Evolutionary conservation across 2,329 filamentous ascomycete genomes (phyloP).

Genomic region (Thielaviopsis euricoi): DNA sequence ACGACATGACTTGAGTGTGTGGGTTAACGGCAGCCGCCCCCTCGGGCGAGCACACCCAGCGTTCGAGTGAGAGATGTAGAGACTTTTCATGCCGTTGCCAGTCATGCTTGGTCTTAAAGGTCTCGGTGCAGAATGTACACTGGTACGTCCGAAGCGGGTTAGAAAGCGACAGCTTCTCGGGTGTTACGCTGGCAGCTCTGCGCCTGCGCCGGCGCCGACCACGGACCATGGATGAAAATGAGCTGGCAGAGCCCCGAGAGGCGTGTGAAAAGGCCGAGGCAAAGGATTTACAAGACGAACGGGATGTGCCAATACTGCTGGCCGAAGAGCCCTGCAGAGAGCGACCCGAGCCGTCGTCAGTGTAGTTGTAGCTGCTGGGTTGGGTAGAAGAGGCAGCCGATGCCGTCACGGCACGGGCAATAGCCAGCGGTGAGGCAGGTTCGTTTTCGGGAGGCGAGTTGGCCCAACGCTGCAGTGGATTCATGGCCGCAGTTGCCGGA

Average conservation of each 20-base stretch:
- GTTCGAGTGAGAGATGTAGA: constrained; percentile 45
- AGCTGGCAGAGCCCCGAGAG: constrained; percentile 40
- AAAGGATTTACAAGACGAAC: constrained; percentile 41
- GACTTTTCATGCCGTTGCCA: constrained; percentile 58
- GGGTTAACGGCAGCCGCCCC: constrained; percentile 39
- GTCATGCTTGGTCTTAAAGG: constrained; percentile 51
- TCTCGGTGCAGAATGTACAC: constrained; percentile 54
- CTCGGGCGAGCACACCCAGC: constrained; percentile 47
- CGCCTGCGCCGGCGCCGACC: constrained; percentile 34
- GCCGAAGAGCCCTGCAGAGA: constrained; percentile 41
- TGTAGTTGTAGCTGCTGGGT: constrained; percentile 40
- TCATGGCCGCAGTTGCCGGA: constrained; percentile 36
- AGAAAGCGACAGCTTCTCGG: constrained; percentile 21
- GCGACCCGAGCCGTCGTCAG: constrained; percentile 42
- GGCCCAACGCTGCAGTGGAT: constrained; percentile 41
- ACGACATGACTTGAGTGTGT: constrained; percentile 38
- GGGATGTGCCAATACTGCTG: constrained; percentile 44
- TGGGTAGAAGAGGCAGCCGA: constrained; percentile 35
- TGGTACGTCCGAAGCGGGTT: constrained; percentile 41
- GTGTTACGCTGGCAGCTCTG: constrained; percentile 19
- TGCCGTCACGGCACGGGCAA: constrained; percentile 39
- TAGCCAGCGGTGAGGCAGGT: constrained; percentile 40
- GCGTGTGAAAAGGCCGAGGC: constrained; percentile 42
- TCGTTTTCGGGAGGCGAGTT: constrained; percentile 44
- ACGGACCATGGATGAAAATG: constrained; percentile 28